Base-by-base conservation (phyloP, 352 stramenopile genomes). In the Phytophthora sansomeana region DNA sequence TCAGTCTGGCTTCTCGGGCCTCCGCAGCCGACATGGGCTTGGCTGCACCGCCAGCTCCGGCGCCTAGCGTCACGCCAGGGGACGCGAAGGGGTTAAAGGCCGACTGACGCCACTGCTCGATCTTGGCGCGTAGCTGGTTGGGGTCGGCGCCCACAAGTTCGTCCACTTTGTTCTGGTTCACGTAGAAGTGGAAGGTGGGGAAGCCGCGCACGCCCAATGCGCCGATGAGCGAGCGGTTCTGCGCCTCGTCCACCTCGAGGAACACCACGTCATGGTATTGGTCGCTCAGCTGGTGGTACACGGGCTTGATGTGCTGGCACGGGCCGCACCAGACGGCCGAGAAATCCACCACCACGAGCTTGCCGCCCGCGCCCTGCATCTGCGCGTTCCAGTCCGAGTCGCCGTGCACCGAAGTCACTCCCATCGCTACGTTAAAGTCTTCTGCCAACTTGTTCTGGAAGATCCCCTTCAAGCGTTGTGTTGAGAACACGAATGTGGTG, bases 161-260 rank as follows among this genome's bases (percentile, higher is more conserved):
- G 48, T 97, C 91, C 36, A 97, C 83, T 75, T 97, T 95, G 61
- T 71, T 72, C 57, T 94, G 79, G 61, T 73, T 95, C 57, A 97
- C 72, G 68, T 97, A 97, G 61, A 97, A 95, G 66, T 95, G 88
- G 71, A 97, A 97, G 2, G 91, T 97, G 21, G 91, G 91, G 71
- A 97, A 97, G 26, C 86, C 88, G 14, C 82, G 80, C 28, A 97
- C 87, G 36, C 86, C 89, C 26, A 96, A 55, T 5, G 84, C 62
- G 43, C 75, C 42, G 65, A 97, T 94, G 30, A 97, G 69, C 56
- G 92, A 90, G 33, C 83, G 74, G 72, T 97, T 96, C 66, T 91
- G 75, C 28, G 77, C 91, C 71, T 97, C 87, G 39, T 95, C 85
- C 43, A 93, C 79, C 46, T 90, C 90, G 14, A 96, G 76, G 52